Base-by-base conservation (phyloP, 2,329 filamentous ascomycete species). In the Aspergillus hiratsukae region DNA sequence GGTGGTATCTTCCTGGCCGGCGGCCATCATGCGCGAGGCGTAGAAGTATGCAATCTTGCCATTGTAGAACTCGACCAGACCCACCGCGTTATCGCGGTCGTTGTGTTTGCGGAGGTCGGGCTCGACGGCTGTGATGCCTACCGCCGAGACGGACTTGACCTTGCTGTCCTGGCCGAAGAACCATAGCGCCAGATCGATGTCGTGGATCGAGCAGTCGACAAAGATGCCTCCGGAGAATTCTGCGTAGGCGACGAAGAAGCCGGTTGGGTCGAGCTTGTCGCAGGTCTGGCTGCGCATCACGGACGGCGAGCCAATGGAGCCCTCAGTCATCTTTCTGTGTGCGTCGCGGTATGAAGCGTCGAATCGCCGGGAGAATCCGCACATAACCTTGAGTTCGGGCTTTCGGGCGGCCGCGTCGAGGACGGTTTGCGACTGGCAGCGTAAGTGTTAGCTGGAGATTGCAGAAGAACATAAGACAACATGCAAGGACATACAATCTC, bases 161-260 rank as follows among this genome's bases (percentile, higher is more conserved):
- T 76, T 69, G 43, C 74, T 76, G 49, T 81, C 77, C 49, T 80
- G 72, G 9, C 82, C 82, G 65, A 86, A 85, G 75, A 83, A 87
- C 83, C 84, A 87, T 1, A 87, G 74, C 0, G 83, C 78, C 2
- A 87, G 78, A 59, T 87, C 84, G 62, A 89, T 88, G 64, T 89
- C 87, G 75, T 89, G 87, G 65, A 89, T 84, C 52, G 82, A 84
- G 74, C 83, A 87, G 75, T 89, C 87, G 56, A 88, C 86, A 63
- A 89, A 89, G 67, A 88, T 87, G 23, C 86, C 86, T 35, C 87
- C 86, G 1, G 77, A 82, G 72, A 82, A 85, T 63, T 84, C 76
- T 11, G 86, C 84, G 71, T 88, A 89, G 23, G 80, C 77, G 54
- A 89, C 84, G 69, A 88, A 89, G 78, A 87, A 88, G 48, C 85